Evolutionary conservation across 2,329 filamentous ascomycete genomes (phyloP).

Genomic region (Hymenoscyphus fraxineus): DNA sequence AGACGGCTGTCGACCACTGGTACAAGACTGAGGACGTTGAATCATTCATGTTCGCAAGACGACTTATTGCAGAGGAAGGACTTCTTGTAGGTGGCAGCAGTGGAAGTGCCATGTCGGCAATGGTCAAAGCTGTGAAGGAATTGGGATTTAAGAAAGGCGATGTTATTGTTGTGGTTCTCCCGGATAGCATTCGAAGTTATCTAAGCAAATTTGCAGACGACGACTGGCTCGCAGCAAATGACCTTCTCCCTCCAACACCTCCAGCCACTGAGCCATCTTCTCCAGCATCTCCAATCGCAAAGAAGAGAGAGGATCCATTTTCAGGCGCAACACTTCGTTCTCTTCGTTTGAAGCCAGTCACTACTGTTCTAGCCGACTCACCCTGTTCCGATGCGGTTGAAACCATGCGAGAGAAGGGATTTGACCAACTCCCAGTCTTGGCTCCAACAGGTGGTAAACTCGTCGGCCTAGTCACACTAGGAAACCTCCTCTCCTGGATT

Average conservation of each 20-base stretch:
- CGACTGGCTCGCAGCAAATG: conserved; percentile 96
- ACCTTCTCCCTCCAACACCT: conserved; percentile 68
- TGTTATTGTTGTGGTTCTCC: conserved; percentile 83
- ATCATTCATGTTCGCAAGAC: conserved; percentile 84
- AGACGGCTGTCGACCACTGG: conserved; percentile 80
- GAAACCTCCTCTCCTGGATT: conserved; percentile 89
- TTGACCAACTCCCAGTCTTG: conserved; percentile 94
- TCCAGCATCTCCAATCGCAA: conserved; percentile 38
- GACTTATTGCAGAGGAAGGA: conserved; percentile 90
- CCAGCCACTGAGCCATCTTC: conserved; percentile 40
- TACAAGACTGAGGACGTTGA: conserved; percentile 96
- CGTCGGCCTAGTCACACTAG: conserved; percentile 88
- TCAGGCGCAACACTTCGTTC: conserved; percentile 73
- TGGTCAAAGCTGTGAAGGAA: conserved; percentile 73
- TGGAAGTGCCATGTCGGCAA: conserved; percentile 83
- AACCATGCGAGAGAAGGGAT: conserved; percentile 96
- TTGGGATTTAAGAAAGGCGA: conserved; percentile 76
- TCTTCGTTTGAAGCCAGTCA: conserved; percentile 89
- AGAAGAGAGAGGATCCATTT: conserved; percentile 60
- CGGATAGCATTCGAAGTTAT: conserved; percentile 96
- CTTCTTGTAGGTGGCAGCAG: conserved; percentile 90
- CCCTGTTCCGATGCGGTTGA: conserved; percentile 86
- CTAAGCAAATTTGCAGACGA: conserved; percentile 98
- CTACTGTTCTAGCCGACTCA: conserved; percentile 69
- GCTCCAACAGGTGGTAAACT: conserved; percentile 65